Evolutionary conservation across 2,329 filamentous ascomycete species (phyloP), one percentile per base, ranked within the genome.

Genomic region (Trichophyton benhamiae): DNA sequence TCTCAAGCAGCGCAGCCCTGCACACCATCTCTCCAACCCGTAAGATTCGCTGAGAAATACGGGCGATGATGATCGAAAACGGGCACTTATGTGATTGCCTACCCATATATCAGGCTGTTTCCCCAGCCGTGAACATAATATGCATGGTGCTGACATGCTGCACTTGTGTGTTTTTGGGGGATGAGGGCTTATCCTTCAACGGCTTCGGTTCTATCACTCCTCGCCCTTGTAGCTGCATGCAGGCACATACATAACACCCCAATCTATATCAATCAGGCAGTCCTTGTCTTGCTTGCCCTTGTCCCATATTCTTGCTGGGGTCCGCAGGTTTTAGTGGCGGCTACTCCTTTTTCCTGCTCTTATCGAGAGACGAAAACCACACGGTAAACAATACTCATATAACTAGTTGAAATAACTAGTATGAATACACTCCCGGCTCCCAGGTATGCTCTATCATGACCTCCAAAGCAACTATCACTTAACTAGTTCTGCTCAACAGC

Each of bases 31-130:
- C 8, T 33, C 52, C 52, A 55, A 36, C 27, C 30, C 27, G 52
- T 55, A 36, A 55, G 52, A 55, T 55, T 55, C 52, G 52, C 52
- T 36, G 25, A 20, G n/a, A 55, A 55, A 55, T 33, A 55, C 52
- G 52, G 52, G 27, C n/a, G 52, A 55, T 2, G 52, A 55, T 36
- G 46, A 55, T 36, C 27, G 20, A 25, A 55, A 55, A 55, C 30
- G 52, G 52, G 52, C 52, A 55, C 5, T 55, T 55, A 3, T 38
- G 52, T 20, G 25, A 55, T 55, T 15, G 52, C 6, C 25, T 55
- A 55, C 33, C 33, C 30, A 36, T 33, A 33, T 55, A 55, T 25
- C 27, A 25, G 20, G 27, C n/a, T 27, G 27, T 55, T 55, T 27
- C 30, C 49, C 52, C 27, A 8, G 13, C 8, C n/a, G 15, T 55